Conservation (phyloP, 169 alveolate genomes). For the Besnoitia besnoiti region DNA sequence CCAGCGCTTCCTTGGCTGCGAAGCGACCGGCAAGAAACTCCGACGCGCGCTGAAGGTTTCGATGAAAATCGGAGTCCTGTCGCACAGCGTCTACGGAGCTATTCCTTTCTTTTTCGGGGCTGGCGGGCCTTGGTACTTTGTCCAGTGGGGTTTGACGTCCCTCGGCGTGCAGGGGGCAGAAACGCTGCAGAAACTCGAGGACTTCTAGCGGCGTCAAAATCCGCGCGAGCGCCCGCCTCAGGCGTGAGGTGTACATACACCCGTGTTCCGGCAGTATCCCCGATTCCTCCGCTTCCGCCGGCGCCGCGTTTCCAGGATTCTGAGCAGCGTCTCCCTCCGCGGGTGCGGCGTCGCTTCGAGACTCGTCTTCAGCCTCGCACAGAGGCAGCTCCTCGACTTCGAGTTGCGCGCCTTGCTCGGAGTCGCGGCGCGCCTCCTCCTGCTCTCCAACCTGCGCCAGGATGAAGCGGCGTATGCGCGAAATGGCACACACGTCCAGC, state of each 20-base stretch:
- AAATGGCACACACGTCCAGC: background rate
- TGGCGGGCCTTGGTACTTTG: too few species aligned
- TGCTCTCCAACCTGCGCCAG: background rate
- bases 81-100: too few species aligned
- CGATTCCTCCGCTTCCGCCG: background rate
- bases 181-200: background rate
- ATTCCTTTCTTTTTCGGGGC: too few species aligned
- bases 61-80: background rate
- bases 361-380: too few species aligned
- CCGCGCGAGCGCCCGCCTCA: background rate
- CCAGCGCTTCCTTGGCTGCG: slow-evolving; percentile 23
- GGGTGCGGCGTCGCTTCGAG: background rate
- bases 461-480: background rate
- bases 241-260: background rate
- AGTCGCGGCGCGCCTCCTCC: background rate
- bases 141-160: too few species aligned
- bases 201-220: background rate
- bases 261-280: background rate
- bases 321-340: background rate
- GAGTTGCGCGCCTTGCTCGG: background rate
- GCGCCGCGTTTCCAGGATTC: background rate
- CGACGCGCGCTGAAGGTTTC: background rate
- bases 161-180: too few species aligned
- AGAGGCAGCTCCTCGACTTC: background rate
- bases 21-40: background rate